These are phyloP conservation scores for Discostella stelligera DNA, from an alignment of 352 stramenopile species.

Conservation along the genomic window DNA sequence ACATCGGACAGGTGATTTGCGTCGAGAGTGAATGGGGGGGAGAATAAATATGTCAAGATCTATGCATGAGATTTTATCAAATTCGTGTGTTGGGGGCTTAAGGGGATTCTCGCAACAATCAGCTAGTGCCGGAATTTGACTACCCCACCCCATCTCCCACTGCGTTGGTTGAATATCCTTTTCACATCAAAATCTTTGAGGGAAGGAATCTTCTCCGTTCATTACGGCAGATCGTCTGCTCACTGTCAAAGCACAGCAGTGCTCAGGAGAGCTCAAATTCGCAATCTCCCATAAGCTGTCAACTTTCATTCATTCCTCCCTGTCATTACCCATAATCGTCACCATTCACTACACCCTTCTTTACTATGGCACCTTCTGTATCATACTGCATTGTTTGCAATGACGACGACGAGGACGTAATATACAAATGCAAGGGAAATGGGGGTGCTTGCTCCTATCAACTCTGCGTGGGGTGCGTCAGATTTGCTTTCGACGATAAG, in stretches of 20 bases:
- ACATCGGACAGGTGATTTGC: too few relatives aligned
- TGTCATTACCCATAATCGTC: neutral
- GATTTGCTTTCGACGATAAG: conserved; percentile 40
- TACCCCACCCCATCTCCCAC: too few relatives aligned
- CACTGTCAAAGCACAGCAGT: neutral
- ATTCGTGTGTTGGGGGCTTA: too few relatives aligned
- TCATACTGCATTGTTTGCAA: conserved; percentile 25
- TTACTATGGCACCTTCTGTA: neutral
- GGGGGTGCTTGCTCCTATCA: conserved; percentile 31
- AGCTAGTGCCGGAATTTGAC: too few relatives aligned
- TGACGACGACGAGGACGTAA: conserved; percentile 35
- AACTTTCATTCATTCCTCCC: neutral
- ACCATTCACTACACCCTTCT: neutral
- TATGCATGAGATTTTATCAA: too few relatives aligned
- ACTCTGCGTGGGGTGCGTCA: conserved; percentile 43
- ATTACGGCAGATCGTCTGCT: neutral
- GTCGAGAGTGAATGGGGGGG: too few relatives aligned
- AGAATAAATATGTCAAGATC: too few relatives aligned
- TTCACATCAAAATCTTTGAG: neutral
- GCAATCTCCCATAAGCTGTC: neutral
- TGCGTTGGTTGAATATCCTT: neutral
- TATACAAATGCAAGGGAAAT: conserved; percentile 33
- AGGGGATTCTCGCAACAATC: too few relatives aligned
- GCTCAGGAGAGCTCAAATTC: too few relatives aligned
- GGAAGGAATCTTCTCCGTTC: neutral